A percentile compares a stretch with the other conserved stretches of the same genome.
Conservation (phyloP, 2,329 filamentous ascomycete genomes). For the Ceratocystis papillata region DNA sequence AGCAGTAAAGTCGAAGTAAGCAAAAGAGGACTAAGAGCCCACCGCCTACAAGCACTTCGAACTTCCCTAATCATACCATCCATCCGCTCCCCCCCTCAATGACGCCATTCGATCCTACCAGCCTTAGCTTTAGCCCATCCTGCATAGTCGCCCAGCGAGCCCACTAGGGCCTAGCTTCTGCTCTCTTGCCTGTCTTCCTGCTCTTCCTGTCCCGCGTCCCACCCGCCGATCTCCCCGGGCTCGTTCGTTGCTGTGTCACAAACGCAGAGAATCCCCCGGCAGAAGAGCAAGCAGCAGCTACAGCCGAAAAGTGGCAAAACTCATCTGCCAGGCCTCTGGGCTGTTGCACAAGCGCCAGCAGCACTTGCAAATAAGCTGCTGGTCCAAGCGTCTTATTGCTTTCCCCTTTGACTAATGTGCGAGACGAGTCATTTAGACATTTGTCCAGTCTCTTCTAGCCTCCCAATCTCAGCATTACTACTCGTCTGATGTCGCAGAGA, state of each 20-base stretch:
- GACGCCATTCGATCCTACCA: constrained; percentile 15
- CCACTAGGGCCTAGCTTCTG: not conserved
- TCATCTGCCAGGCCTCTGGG: not conserved
- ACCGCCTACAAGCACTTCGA: not conserved
- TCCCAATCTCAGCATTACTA: not conserved
- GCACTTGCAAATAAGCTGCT: constrained; percentile 11
- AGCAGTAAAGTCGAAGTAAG: not conserved
- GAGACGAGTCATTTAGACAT: not conserved
- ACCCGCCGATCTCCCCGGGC: not conserved
- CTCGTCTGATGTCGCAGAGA: constrained; percentile 10
- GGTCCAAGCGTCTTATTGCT: not conserved
- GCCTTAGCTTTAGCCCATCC: not conserved
- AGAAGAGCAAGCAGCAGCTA: not conserved
- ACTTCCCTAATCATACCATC: not conserved
- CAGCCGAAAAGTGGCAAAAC: not conserved
- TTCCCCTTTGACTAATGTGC: not conserved
- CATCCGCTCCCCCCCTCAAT: not conserved
- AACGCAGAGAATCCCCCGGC: constrained; percentile 17
- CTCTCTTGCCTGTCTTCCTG: not conserved
- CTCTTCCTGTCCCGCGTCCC: not conserved
- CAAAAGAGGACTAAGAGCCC: not conserved
- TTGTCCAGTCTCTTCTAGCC: not conserved
- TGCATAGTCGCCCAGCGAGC: not conserved
- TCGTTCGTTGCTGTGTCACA: not conserved
- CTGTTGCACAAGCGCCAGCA: not conserved